A percentile compares a stretch with the other conserved stretches of the same genome.
Conservation (phyloP, 1,284 basidiomycete species). For the Inonotus obliquus region DNA sequence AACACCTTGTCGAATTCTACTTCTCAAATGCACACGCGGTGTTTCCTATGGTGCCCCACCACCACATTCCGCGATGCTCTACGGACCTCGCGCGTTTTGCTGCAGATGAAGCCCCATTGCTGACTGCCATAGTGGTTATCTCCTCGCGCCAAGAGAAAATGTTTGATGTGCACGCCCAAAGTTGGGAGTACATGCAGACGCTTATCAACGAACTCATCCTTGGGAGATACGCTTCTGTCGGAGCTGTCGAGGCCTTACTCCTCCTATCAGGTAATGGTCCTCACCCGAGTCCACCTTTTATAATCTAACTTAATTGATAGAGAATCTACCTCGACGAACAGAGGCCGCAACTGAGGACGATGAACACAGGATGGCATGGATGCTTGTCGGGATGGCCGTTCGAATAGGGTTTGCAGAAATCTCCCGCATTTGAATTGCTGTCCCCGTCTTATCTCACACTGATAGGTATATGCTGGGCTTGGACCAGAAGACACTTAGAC, state of each 20-base stretch:
- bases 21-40: constrained; percentile 36
- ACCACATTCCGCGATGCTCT: constrained; percentile 31
- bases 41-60: constrained; percentile 35
- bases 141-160: constrained; percentile 27
- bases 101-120: constrained; percentile 32
- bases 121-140: constrained; percentile 36
- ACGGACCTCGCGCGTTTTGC: constrained; percentile 33
- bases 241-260: constrained; percentile 36
- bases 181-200: constrained; percentile 28
- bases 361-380: constrained; percentile 35
- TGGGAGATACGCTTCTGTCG: constrained; percentile 32
- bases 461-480: constrained; percentile 28
- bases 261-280: constrained; percentile 29
- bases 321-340: constrained; percentile 16
- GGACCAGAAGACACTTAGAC: constrained; percentile 29
- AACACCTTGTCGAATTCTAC: constrained; percentile 30
- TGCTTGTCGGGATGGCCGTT: constrained; percentile 34
- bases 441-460: neutral
- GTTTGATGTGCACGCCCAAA: constrained; percentile 14
- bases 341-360: constrained; percentile 19
- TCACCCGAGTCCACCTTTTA: too few relatives aligned
- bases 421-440: neutral
- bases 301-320: neutral
- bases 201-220: constrained; percentile 29
- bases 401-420: constrained; percentile 18